Base-by-base conservation (phyloP, 768 basidiomycete species). In the Pulveroboletus ravenelii region DNA sequence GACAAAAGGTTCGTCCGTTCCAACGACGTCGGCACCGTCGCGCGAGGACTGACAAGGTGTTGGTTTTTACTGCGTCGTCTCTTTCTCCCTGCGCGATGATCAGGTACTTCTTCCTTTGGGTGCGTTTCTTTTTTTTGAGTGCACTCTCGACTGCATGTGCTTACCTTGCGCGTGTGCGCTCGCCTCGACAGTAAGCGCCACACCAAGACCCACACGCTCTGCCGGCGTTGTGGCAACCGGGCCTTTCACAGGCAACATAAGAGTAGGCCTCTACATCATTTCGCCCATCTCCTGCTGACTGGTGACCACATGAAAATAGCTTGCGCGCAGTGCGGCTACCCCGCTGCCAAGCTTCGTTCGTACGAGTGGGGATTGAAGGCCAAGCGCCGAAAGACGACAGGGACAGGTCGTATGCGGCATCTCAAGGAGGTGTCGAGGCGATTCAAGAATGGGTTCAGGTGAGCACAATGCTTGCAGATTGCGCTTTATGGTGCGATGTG, bases 371-470 rank as follows among this genome's bases (percentile, higher is more conserved):
- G 93, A 60, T 80, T 85, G 70, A 99, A 99, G 82, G 96, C 96
- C 48, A 97, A 98, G 85, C 87, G 96, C 74, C 87, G 95, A 84
- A 96, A 95, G 86, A 98, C 95, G 42, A 97, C 96, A 52, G 96
- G 96, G 53, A 94, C 95, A 58, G 95, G 95, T 59, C 81, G 94
- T 66, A 96, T 96, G 93, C 76, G 78, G 53, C 84, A 93, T 81
- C 80, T 98, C 73, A 96, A 93, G 80, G 72, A 78, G 47, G 95
- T 98, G 38, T 85, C 87, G 62, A 83, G 94, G 69, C 82, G 92
- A 61, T 98, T 97, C 87, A 98, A 98, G 86, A 97, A 96, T 68
- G 93, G 95, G 49, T 97, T 95, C 84, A 83, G 88, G 91, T 89
- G 55, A 50, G 62, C 10, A 20, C 12, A 15, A 4, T 15, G 3